Base-by-base conservation (phyloP, 164 flowering plant species). In the Magnolia sinica region DNA sequence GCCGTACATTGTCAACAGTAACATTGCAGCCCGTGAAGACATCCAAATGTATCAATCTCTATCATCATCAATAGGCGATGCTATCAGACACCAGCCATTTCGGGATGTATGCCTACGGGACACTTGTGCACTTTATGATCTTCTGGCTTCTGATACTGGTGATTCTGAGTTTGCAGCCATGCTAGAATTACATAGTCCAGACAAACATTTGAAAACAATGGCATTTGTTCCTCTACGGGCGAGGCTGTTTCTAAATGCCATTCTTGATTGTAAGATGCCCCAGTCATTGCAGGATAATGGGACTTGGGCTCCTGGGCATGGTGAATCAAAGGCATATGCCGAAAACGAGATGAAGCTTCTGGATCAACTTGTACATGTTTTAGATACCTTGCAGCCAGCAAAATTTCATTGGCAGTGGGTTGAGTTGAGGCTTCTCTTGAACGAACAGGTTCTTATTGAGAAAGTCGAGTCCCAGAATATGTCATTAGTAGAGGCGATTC, bases 361-460 rank as follows among this genome's bases (percentile, higher is more conserved):
- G 63, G 91, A 91, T 78, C 91, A 89, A 86, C 89, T 96, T 79
- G 92, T 94, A n/a, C 85, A 88, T 83, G 92, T 89, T 70, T 79
- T 96, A 77, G 95, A 96, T 78, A 84, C 91, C 5, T 75, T 96
- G 81, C 99, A 96, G 68, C 98, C 96, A 68, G 98, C 99, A 64
- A 94, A 90, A 76, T 93, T 96, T 79, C 98, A 96, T 81, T 96
- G 99, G 99, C 99, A 96, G 79, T 96, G 99, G 99, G 87, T 96
- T 74, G 98, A 94, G 86, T 90, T 96, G 66, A 87, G 98, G 88
- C 93, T 96, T 45, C 91, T 96, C 66, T 84, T 96, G 71, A 93
- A 94, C 81, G 99, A 96, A 79, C 99, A 92, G 84, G 92, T 91
- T 61, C 84, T 96, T 1, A 82, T 86, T 77, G 98, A 93, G 65